phyloP scores from a whole-genome alignment of 208 protist genomes.

The Porcisia hertigi region DNA sequence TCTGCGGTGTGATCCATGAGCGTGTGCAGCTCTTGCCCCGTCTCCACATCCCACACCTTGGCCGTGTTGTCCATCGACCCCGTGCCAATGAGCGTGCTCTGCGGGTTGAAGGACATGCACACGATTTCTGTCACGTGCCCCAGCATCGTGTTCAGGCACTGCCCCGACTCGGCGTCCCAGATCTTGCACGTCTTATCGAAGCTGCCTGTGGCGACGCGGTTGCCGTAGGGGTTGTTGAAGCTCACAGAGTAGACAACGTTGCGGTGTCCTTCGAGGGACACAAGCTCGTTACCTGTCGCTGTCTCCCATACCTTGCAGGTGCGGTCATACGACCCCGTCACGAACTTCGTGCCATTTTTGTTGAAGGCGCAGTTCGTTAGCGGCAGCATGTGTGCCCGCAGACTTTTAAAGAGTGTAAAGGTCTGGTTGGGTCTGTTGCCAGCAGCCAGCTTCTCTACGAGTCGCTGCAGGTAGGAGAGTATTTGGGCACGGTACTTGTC shows the following conservation, averaged over 20 bases:
- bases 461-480: constrained; percentile 79
- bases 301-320: constrained; percentile 97
- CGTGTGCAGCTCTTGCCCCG: constrained; percentile 87
- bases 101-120: constrained; percentile 94
- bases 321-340: constrained; percentile 95
- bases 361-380: constrained; percentile 98
- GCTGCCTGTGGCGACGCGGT: constrained; percentile 94
- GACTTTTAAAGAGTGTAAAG: constrained; percentile 95
- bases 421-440: constrained; percentile 75
- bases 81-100: constrained; percentile 90
- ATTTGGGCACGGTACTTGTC: constrained; percentile 79
- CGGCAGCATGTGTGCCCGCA: constrained; percentile 95
- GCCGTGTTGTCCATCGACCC: constrained; percentile 96
- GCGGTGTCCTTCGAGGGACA: constrained; percentile 94
- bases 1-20: constrained; percentile 94
- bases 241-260: constrained; percentile 96
- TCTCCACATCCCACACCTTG: constrained; percentile 94
- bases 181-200: constrained; percentile 97
- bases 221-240: constrained; percentile 96
- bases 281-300: constrained; percentile 89
- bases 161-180: constrained; percentile 90
- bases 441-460: constrained; percentile 85
- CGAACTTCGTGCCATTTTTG: constrained; percentile 94
- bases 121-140: constrained; percentile 96
- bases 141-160: constrained; percentile 89